Evolutionary conservation across 306 rosid genomes (phyloP).

Genomic region (Acacia confusa): DNA sequence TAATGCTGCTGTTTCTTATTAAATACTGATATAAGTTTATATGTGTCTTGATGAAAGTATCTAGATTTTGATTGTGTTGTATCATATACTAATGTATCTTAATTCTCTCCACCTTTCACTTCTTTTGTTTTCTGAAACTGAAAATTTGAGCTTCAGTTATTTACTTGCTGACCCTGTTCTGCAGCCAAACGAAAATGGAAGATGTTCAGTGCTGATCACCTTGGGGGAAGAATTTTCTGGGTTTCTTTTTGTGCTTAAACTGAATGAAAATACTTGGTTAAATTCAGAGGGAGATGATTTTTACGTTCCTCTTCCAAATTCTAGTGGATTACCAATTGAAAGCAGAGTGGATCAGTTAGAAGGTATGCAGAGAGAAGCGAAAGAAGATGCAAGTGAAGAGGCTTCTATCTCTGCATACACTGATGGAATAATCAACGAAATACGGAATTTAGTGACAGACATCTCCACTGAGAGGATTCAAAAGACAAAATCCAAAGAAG

Average conservation of each 20-base stretch:
- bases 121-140: neutral
- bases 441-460: slow-evolving; percentile 72
- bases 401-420: slow-evolving; percentile 52
- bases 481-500: slow-evolving; percentile 68
- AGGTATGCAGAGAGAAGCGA: slow-evolving; percentile 38
- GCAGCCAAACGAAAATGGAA: slow-evolving; percentile 71
- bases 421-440: slow-evolving; percentile 70
- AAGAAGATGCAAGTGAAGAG: slow-evolving; percentile 44
- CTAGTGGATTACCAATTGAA: slow-evolving; percentile 38
- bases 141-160: slow-evolving; percentile 29
- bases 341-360: slow-evolving; percentile 36
- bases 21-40: neutral
- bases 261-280: slow-evolving; percentile 69
- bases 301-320: slow-evolving; percentile 64
- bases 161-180: slow-evolving; percentile 40
- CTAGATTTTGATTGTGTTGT: slow-evolving; percentile 11
- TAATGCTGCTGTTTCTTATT: neutral
- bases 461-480: slow-evolving; percentile 63
- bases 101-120: slow-evolving; percentile 8
- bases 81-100: neutral
- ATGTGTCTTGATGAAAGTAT: slow-evolving; percentile 2
- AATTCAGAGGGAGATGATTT: slow-evolving; percentile 70
- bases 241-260: slow-evolving; percentile 86
- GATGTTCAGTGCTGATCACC: slow-evolving; percentile 56
- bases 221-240: slow-evolving; percentile 74